A percentile compares a stretch with the other conserved stretches of the same genome.
Evolutionary conservation across 208 protist species (phyloP).

Genomic region (Trypanosoma mega): DNA sequence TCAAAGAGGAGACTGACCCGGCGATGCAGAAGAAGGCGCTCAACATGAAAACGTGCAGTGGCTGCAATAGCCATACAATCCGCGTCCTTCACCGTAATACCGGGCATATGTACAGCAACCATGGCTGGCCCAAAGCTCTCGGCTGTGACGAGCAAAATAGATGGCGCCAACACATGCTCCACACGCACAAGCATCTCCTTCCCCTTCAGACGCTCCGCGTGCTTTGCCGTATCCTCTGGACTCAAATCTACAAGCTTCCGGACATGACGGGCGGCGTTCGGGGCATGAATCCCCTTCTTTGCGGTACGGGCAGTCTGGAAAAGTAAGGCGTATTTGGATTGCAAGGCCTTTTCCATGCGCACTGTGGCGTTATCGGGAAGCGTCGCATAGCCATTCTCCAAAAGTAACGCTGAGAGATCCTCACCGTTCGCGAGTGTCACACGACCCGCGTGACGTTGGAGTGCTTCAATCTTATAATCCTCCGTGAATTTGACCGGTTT

Average conservation of each 20-base stretch:
- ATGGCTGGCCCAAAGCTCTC: conserved; percentile 56
- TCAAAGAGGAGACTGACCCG: conserved; percentile 80
- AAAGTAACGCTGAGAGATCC: conserved; percentile 67
- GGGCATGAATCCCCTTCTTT: conserved; percentile 71
- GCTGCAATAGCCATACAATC: conserved; percentile 27
- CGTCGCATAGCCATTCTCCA: conserved; percentile 69
- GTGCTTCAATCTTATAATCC: conserved; percentile 84
- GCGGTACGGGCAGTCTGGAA: conserved; percentile 47
- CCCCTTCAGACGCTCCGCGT: conserved; percentile 46
- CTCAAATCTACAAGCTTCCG: conserved; percentile 52
- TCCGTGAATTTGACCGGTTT: conserved; percentile 84
- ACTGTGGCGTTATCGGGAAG: conserved; percentile 54
- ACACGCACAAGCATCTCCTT: conserved; percentile 65
- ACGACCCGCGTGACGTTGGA: conserved; percentile 76
- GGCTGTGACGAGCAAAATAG: conserved; percentile 47
- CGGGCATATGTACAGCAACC: conserved; percentile 74
- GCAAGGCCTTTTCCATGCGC: conserved; percentile 68
- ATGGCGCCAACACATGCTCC: conserved; percentile 71
- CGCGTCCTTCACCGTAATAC: conserved; percentile 70
- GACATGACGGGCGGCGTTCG: conserved; percentile 56
- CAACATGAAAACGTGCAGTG: conserved; percentile 65
- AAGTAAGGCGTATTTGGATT: conserved; percentile 53
- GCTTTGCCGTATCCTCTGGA: conserved; percentile 40
- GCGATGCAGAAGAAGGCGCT: conserved; percentile 81
- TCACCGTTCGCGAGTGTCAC: conserved; percentile 46